Conservation (phyloP, 169 alveolate genomes). For the Plasmodium berghei region DNA sequence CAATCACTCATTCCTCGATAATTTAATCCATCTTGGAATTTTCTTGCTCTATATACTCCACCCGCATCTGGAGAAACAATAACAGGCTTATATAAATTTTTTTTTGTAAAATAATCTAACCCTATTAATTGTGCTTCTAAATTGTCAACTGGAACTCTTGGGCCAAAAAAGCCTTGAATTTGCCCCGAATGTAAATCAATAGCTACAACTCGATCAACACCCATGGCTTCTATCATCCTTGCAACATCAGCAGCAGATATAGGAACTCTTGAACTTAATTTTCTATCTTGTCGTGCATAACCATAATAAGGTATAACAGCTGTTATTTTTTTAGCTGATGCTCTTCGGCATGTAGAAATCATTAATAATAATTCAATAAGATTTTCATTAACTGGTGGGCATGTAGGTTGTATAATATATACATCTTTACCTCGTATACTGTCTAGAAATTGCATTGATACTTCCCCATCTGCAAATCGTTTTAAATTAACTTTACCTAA, state of each 20-base stretch:
- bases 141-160: constrained; percentile 95
- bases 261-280: constrained; percentile 90
- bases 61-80: constrained; percentile 98
- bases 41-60: constrained; percentile 79
- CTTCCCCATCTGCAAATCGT: constrained; percentile 97
- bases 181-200: constrained; percentile 96
- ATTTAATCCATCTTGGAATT: constrained; percentile 75
- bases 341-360: constrained; percentile 96
- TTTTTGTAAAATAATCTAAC: constrained; percentile 85
- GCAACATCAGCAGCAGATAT: constrained; percentile 96
- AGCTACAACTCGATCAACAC: constrained; percentile 96
- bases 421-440: constrained; percentile 94
- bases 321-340: constrained; percentile 95
- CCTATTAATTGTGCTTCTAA: constrained; percentile 92
- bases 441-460: constrained; percentile 90
- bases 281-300: constrained; percentile 96
- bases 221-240: constrained; percentile 94
- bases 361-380: constrained; percentile 94
- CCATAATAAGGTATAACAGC: constrained; percentile 98
- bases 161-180: constrained; percentile 95
- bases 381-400: constrained; percentile 97
- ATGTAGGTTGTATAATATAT: constrained; percentile 96
- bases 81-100: constrained; percentile 88
- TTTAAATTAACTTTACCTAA: constrained; percentile 86
- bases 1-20: constrained; percentile 75